These are phyloP conservation scores for Beauveria australis DNA, from an alignment of 2,329 filamentous ascomycete species.

Conservation along the genomic window DNA sequence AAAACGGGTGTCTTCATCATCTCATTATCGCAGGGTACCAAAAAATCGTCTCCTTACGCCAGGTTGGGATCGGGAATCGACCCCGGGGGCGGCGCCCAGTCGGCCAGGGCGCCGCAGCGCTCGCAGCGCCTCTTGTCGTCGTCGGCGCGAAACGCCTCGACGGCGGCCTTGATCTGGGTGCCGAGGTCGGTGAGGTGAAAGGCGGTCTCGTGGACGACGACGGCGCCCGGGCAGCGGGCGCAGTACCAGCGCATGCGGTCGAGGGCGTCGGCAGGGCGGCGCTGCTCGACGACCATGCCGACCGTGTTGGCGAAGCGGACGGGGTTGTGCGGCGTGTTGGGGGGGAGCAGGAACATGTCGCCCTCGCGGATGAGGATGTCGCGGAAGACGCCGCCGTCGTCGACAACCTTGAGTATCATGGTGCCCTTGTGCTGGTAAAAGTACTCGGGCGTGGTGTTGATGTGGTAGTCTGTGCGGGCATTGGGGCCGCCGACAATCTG, in stretches of 20 bases:
- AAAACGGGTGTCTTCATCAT: background rate
- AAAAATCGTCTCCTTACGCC: constrained; percentile 15
- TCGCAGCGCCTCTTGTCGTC: constrained; percentile 65
- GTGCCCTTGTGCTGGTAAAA: constrained; percentile 94
- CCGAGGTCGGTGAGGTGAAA: constrained; percentile 89
- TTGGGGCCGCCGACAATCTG: constrained; percentile 93
- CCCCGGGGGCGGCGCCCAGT: constrained; percentile 56
- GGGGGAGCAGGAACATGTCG: constrained; percentile 85
- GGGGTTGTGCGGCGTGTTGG: constrained; percentile 95
- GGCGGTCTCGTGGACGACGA: constrained; percentile 72
- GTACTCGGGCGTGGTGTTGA: constrained; percentile 93
- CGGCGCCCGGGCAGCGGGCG: constrained; percentile 44
- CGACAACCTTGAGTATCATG: constrained; percentile 90
- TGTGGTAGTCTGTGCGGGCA: constrained; percentile 90
- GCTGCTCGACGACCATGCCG: constrained; percentile 87
- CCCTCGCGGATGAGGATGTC: constrained; percentile 89
- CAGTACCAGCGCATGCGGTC: constrained; percentile 94
- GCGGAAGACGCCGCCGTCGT: constrained; percentile 57
- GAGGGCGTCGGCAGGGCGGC: constrained; percentile 57
- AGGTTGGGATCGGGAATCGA: constrained; percentile 53
- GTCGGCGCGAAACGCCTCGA: constrained; percentile 67
- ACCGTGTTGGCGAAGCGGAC: constrained; percentile 89
- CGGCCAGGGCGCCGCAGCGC: constrained; percentile 67
- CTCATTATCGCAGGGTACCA: too few relatives aligned
- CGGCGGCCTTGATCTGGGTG: constrained; percentile 87